Conservation (phyloP, 805 yeast species). For the Metschnikowia lunata region DNA sequence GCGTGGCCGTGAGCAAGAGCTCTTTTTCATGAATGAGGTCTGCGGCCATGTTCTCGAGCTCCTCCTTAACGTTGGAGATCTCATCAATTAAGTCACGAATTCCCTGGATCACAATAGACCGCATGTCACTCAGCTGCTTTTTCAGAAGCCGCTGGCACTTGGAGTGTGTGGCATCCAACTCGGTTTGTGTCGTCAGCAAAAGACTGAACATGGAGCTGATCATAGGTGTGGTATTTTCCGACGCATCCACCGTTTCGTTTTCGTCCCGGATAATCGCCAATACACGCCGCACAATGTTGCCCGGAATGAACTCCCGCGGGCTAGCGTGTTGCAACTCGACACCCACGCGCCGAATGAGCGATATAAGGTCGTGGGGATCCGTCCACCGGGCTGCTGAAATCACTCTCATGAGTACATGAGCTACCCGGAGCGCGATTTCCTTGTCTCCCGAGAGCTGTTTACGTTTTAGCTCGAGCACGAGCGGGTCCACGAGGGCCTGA, state of each 20-base stretch:
- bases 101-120: constrained; percentile 86
- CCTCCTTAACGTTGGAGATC: constrained; percentile 82
- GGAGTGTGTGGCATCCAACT: constrained; percentile 6
- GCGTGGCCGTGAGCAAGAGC: constrained; percentile 85
- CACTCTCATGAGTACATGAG: constrained; percentile 82
- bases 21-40: constrained; percentile 94
- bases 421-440: constrained; percentile 78
- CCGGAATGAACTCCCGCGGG: constrained; percentile 84
- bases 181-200: constrained; percentile 47
- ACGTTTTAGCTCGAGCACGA: constrained; percentile 60
- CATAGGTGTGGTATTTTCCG: constrained; percentile 35
- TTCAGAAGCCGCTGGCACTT: constrained; percentile 30
- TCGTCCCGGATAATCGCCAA: constrained; percentile 86
- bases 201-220: constrained; percentile 85
- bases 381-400: constrained; percentile 89
- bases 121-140: constrained; percentile 55
- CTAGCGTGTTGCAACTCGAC: constrained; percentile 67
- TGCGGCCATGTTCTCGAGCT: constrained; percentile 83
- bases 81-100: constrained; percentile 91
- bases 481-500: constrained; percentile 33
- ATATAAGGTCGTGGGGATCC: constrained; percentile 66
- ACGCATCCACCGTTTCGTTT: constrained; percentile 58
- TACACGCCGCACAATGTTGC: constrained; percentile 87
- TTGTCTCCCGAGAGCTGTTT: constrained; percentile 81
- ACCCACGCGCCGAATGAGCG: constrained; percentile 72